These are phyloP conservation scores for Vigna mungo DNA, from an alignment of 306 rosid genomes.

Conservation along the genomic window DNA sequence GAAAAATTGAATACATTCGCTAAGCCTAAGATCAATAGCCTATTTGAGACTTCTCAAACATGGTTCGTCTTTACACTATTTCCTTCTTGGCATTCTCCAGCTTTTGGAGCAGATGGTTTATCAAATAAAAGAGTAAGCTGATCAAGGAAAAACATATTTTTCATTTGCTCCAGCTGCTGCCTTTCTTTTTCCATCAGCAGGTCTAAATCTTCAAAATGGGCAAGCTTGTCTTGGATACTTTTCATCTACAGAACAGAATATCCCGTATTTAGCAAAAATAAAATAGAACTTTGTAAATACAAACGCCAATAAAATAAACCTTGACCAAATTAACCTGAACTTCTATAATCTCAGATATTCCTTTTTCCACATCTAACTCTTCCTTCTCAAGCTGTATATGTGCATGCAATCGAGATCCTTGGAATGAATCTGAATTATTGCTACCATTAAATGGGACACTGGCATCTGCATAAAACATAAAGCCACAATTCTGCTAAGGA, in stretches of 20 bases:
- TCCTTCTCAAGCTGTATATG: constrained; percentile 68
- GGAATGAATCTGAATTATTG: constrained; percentile 40
- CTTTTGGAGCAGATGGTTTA: constrained; percentile 48
- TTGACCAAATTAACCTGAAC: constrained; percentile 60
- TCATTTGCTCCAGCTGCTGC: constrained; percentile 77
- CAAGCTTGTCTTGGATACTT: constrained; percentile 71
- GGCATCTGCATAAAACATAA: constrained; percentile 57
- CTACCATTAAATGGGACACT: constrained; percentile 55
- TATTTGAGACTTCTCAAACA: constrained; percentile 39
- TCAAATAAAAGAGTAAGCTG: constrained; percentile 68
- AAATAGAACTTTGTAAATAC: neutral
- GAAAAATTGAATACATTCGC: constrained; percentile 14
- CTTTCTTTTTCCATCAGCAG: constrained; percentile 77
- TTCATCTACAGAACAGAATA: constrained; percentile 64
- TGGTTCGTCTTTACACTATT: constrained; percentile 52
- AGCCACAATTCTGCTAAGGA: constrained; percentile 37
- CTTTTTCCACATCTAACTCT: constrained; percentile 68
- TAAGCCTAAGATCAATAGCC: constrained; percentile 43
- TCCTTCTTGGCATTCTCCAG: constrained; percentile 44
- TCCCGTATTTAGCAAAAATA: constrained; percentile 41
- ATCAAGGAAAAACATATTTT: constrained; percentile 72
- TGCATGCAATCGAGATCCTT: constrained; percentile 59
- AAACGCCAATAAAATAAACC: neutral
- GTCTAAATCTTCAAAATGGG: constrained; percentile 69
- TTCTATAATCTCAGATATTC: constrained; percentile 63